These are phyloP conservation scores for Lophiostoma macrostomum DNA, from an alignment of 495 filamentous ascomycete genomes.

Conservation along the genomic window DNA sequence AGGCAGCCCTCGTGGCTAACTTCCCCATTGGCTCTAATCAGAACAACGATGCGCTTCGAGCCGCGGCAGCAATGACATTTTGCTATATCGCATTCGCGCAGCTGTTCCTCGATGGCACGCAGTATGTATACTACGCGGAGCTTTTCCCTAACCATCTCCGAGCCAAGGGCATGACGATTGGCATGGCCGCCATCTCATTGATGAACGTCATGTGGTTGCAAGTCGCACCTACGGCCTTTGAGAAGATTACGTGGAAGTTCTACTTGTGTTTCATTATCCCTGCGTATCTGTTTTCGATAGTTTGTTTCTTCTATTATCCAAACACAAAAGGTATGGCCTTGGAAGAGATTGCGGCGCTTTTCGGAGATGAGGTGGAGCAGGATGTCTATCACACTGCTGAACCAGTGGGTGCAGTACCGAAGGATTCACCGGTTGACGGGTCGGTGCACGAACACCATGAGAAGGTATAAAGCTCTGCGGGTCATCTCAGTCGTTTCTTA, in stretches of 20 bases:
- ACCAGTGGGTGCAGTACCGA: not conserved
- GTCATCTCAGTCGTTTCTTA: too few relatives aligned
- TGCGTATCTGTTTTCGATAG: conserved; percentile 12
- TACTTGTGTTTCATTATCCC: conserved; percentile 34
- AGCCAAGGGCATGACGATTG: conserved; percentile 32
- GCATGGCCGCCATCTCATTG: conserved; percentile 27
- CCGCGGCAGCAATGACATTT: conserved; percentile 28
- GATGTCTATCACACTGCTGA: conserved; percentile 14
- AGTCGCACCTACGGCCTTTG: conserved; percentile 24
- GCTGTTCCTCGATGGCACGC: conserved; percentile 33
- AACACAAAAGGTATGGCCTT: conserved; percentile 30
- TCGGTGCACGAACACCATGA: too few relatives aligned
- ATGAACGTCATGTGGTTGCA: conserved; percentile 30
- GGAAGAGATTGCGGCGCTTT: conserved; percentile 33
- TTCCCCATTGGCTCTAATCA: conserved; percentile 23
- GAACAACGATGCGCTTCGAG: conserved; percentile 21
- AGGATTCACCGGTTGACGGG: not conserved
- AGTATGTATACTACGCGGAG: conserved; percentile 35
- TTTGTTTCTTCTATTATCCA: conserved; percentile 23
- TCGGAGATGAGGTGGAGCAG: conserved; percentile 29
- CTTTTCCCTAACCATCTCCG: conserved; percentile 34
- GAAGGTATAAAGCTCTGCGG: too few relatives aligned
- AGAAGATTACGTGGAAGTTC: conserved; percentile 30
- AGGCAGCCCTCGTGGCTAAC: conserved; percentile 36
- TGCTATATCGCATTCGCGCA: too few relatives aligned